phyloP scores from a whole-genome alignment of 179 eudicot genomes.

The Heliamphora pulchella region DNA sequence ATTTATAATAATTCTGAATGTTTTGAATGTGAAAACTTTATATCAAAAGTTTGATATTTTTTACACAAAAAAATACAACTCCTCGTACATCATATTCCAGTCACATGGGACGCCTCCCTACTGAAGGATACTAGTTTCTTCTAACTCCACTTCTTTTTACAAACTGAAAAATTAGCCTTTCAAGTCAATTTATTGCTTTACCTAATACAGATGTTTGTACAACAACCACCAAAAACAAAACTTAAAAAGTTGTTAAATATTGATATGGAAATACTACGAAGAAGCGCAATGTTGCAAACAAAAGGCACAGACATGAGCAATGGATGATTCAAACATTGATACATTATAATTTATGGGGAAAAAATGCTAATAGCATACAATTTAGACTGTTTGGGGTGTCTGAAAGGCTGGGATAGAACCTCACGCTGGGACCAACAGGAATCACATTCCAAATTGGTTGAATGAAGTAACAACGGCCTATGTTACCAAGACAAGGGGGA shows the following conservation, averaged over 20 bases:
- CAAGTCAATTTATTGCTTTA: neutral
- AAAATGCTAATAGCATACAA: neutral
- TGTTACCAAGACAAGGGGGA: too few species aligned
- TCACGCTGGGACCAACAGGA: neutral
- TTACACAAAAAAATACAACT: conserved; percentile 2
- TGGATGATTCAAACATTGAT: neutral
- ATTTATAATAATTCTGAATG: too few species aligned
- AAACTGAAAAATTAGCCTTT: neutral
- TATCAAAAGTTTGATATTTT: neutral
- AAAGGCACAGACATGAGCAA: neutral
- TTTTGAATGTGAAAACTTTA: too few species aligned
- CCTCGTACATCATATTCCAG: neutral
- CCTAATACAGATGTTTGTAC: neutral
- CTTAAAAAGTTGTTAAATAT: neutral
- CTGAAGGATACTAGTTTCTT: neutral
- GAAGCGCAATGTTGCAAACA: neutral
- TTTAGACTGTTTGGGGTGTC: neutral
- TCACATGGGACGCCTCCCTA: neutral
- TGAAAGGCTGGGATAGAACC: neutral
- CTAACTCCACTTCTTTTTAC: neutral
- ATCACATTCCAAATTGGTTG: neutral
- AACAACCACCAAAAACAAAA: neutral
- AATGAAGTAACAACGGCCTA: neutral
- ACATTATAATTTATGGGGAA: neutral
- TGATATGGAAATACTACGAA: neutral